phyloP scores from a whole-genome alignment of 176 grass and related monocot genomes.

The Saccharum officinarum region DNA sequence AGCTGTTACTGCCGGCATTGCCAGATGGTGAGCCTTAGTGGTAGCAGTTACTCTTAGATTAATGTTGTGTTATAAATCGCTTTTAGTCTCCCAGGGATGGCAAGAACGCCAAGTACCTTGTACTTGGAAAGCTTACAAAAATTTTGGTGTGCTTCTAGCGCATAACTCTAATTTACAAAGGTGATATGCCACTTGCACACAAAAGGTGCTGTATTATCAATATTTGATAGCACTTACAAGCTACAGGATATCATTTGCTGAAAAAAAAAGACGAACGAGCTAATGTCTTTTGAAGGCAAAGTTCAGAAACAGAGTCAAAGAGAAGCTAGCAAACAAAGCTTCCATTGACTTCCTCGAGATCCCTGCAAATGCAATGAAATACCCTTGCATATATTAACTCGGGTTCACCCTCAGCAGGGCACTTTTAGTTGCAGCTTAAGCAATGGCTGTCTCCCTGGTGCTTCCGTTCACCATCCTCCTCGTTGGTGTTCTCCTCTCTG shows the following conservation, averaged over 20 bases:
- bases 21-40: background rate
- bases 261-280: constrained; percentile 15
- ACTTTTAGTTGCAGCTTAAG: constrained; percentile 33
- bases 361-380: constrained; percentile 31
- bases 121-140: background rate
- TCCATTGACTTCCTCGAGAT: constrained; percentile 55
- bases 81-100: background rate
- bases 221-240: constrained; percentile 18
- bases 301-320: constrained; percentile 42
- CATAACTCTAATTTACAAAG: background rate
- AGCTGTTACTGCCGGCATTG: background rate
- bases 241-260: background rate
- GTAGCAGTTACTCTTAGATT: background rate
- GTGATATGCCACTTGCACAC: constrained; percentile 21
- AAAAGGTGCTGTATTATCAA: constrained; percentile 1
- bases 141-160: background rate
- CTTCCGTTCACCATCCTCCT: constrained; percentile 42
- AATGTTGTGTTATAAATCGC: background rate
- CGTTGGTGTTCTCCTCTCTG: constrained; percentile 23
- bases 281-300: constrained; percentile 44
- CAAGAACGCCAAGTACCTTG: background rate
- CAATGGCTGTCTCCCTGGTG: constrained; percentile 51
- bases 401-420: background rate
- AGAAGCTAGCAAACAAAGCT: constrained; percentile 45
- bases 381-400: constrained; percentile 32